Evolutionary conservation across 352 stramenopile species (phyloP).

Genomic region (Globisporangium irregulare): DNA sequence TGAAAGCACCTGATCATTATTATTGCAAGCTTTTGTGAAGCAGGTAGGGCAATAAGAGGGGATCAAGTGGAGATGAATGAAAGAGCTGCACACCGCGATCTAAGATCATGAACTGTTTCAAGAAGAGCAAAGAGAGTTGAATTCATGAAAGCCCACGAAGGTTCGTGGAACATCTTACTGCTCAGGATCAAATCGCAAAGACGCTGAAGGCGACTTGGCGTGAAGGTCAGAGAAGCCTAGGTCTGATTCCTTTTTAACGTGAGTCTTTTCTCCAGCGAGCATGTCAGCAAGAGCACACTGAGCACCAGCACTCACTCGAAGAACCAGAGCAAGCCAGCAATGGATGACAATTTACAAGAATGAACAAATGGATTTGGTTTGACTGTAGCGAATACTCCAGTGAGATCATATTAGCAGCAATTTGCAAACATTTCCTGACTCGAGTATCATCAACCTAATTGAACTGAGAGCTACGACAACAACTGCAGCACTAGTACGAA

Average conservation of each 20-base stretch:
- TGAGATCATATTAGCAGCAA: conserved; percentile 7
- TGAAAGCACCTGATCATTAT: too few species aligned
- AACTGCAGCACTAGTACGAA: conserved; percentile 1
- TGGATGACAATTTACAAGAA: not conserved
- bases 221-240: too few species aligned
- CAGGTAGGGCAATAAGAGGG: too few species aligned
- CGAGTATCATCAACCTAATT: conserved; percentile 14
- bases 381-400: conserved; percentile 19
- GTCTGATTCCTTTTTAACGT: too few species aligned
- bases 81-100: not conserved
- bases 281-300: too few species aligned
- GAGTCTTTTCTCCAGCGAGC: too few species aligned
- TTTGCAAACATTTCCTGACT: not conserved
- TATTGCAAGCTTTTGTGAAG: too few species aligned
- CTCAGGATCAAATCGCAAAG: too few species aligned
- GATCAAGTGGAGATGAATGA: not conserved
- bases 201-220: too few species aligned
- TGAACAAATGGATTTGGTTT: conserved; percentile 1
- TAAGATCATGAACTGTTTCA: not conserved
- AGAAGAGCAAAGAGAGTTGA: not conserved
- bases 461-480: conserved; percentile 11
- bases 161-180: not conserved
- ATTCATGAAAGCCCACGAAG: not conserved
- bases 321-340: not conserved
- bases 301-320: not conserved